Conservation (phyloP, 139 green algal species). For the Chlorella vulgaris region DNA sequence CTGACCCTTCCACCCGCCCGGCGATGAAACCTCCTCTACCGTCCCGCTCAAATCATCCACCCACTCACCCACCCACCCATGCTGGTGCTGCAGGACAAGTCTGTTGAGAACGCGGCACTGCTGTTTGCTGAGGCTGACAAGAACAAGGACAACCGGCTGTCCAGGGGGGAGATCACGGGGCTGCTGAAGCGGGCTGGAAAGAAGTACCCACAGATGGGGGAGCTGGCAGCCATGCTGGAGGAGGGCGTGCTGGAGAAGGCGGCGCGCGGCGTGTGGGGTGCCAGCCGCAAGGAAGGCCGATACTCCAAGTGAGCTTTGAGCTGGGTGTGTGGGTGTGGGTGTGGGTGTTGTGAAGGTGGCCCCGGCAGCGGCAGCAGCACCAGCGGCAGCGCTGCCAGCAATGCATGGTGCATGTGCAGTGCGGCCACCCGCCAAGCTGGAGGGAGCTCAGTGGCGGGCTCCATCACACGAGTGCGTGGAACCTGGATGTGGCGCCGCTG, state of each 20-base stretch:
- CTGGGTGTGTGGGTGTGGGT: background rate
- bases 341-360: background rate
- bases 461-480: no score
- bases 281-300: background rate
- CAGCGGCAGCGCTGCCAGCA: no score
- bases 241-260: constrained; percentile 29
- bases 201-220: constrained; percentile 20
- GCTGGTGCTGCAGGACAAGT: constrained; percentile 62
- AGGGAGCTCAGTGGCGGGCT: no score
- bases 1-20: no score
- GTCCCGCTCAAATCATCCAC: no score
- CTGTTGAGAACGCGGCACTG: constrained; percentile 50
- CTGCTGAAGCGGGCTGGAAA: constrained; percentile 47
- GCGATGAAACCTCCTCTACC: no score
- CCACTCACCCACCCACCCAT: no score
- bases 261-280: constrained; percentile 14
- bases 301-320: constrained; percentile 11
- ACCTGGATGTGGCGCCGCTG: no score
- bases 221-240: constrained; percentile 32
- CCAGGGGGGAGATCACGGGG: constrained; percentile 30
- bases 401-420: no score
- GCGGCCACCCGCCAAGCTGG: no score
- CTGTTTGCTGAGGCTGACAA: constrained; percentile 69
- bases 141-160: constrained; percentile 63
- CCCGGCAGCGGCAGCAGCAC: no score